A percentile compares a stretch with the other conserved stretches of the same genome.
Conservation (phyloP, 176 grass and related monocot genomes). For the Carex myosuroides region DNA sequence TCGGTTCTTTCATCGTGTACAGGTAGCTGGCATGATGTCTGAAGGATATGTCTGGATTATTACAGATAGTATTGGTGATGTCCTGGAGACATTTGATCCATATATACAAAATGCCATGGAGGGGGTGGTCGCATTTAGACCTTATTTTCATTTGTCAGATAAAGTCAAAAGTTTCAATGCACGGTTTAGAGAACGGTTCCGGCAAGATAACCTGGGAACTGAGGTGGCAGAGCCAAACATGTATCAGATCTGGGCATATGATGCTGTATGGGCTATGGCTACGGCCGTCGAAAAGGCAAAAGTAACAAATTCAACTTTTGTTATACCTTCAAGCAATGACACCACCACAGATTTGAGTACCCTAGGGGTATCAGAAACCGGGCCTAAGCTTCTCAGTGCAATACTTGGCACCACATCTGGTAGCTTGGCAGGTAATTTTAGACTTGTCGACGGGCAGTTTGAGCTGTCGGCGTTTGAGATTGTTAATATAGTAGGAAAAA, state of each 20-base stretch:
- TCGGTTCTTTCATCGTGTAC: constrained; percentile 24
- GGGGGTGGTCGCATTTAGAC: constrained; percentile 26
- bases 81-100: not conserved
- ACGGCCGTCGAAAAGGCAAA: constrained; percentile 6
- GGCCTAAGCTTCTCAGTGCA: constrained; percentile 25
- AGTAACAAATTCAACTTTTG: not conserved
- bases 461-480: constrained; percentile 48
- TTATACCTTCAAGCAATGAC: not conserved
- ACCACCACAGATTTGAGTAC: constrained; percentile 34
- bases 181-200: constrained; percentile 18
- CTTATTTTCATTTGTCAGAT: not conserved
- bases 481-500: constrained; percentile 54
- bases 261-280: constrained; percentile 28
- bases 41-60: constrained; percentile 45
- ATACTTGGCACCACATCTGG: constrained; percentile 35
- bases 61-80: constrained; percentile 18
- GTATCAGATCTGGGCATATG: constrained; percentile 39
- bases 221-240: not conserved
- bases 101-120: constrained; percentile 23
- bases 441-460: constrained; percentile 60
- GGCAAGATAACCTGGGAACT: not conserved
- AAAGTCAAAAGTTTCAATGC: not conserved
- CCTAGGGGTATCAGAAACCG: constrained; percentile 41
- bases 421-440: constrained; percentile 57
- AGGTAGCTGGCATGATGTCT: constrained; percentile 37